A percentile compares a stretch with the other conserved stretches of the same genome.
Evolutionary conservation across 306 rosid genomes (phyloP).

Genomic region (Medicago arabica): DNA sequence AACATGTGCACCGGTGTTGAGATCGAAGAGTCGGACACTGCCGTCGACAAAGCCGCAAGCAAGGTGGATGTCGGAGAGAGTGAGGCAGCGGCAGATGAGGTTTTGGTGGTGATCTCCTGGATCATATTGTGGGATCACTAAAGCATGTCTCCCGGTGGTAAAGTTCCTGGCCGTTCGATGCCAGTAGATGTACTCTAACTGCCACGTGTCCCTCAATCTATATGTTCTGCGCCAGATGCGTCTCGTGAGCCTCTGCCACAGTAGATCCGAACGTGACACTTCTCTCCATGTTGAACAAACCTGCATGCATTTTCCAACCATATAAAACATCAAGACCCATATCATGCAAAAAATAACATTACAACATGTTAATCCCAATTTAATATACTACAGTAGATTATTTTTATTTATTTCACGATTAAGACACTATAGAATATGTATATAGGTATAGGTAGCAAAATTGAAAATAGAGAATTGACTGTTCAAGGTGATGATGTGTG

Average conservation of each 20-base stretch:
- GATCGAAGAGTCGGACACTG: slow-evolving; percentile 72
- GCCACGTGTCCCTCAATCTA: slow-evolving; percentile 63
- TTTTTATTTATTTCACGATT: not conserved
- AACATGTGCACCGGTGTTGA: slow-evolving; percentile 50
- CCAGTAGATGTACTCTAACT: slow-evolving; percentile 64
- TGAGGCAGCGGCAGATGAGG: slow-evolving; percentile 69
- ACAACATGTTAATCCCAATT: no score
- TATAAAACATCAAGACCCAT: not conserved
- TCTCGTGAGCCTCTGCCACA: slow-evolving; percentile 67
- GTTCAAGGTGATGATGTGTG: not conserved
- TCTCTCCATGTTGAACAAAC: slow-evolving; percentile 91
- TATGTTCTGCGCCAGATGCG: slow-evolving; percentile 71
- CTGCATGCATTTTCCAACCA: slow-evolving; percentile 48
- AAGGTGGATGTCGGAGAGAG: slow-evolving; percentile 69
- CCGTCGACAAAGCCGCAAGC: slow-evolving; percentile 91
- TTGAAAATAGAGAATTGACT: not conserved
- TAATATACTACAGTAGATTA: not conserved
- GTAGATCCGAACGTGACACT: slow-evolving; percentile 63
- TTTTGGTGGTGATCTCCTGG: slow-evolving; percentile 45
- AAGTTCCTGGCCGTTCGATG: slow-evolving; percentile 77
- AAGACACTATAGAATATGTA: no score
- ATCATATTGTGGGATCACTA: slow-evolving; percentile 48
- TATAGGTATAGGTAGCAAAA: not conserved
- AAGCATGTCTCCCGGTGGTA: slow-evolving; percentile 9
- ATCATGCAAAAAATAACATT: not conserved